A percentile compares a stretch with the other conserved stretches of the same genome.
Evolutionary conservation across 2,329 filamentous ascomycete species (phyloP).

Genomic region (Trematosphaeria pertusa): DNA sequence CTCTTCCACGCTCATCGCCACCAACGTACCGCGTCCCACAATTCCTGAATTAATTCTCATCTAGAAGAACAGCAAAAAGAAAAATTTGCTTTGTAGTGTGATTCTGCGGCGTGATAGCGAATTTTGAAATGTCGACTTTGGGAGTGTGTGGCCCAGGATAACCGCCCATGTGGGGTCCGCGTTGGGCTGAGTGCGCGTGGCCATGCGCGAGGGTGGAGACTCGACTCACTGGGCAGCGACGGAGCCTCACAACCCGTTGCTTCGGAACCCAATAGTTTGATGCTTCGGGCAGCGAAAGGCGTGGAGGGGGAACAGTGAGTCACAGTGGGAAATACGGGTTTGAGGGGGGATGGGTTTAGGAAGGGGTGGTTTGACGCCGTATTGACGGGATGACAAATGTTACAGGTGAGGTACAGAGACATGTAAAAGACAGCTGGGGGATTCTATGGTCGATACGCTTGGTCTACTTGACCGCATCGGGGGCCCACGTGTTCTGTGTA

Average conservation of each 20-base stretch:
- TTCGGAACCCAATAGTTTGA: slow-evolving; percentile 11
- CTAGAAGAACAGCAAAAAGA: too few species aligned
- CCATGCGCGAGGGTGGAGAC: slow-evolving; percentile 13
- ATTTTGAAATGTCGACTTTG: not conserved
- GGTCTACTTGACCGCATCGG: not conserved
- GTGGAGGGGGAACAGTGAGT: not conserved
- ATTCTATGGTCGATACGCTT: not conserved
- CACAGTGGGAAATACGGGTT: slow-evolving; percentile 7
- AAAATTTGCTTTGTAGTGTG: not conserved
- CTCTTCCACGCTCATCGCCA: too few species aligned
- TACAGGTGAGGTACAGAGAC: not conserved
- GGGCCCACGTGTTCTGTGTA: too few species aligned
- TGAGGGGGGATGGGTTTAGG: not conserved
- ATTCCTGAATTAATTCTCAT: too few species aligned
- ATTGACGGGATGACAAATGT: not conserved
- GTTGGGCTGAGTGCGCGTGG: slow-evolving; percentile 15
- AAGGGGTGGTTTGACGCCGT: not conserved
- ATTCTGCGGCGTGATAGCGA: not conserved
- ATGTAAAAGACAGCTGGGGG: not conserved
- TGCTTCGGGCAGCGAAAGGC: slow-evolving; percentile 15
- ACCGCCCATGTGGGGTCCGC: slow-evolving; percentile 12
- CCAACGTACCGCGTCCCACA: too few species aligned
- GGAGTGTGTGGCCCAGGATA: slow-evolving; percentile 7
- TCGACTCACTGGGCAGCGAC: slow-evolving; percentile 12
- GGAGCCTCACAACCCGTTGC: slow-evolving; percentile 13